phyloP scores from a whole-genome alignment of 768 basidiomycete species.

The Kwoniella sp. region DNA sequence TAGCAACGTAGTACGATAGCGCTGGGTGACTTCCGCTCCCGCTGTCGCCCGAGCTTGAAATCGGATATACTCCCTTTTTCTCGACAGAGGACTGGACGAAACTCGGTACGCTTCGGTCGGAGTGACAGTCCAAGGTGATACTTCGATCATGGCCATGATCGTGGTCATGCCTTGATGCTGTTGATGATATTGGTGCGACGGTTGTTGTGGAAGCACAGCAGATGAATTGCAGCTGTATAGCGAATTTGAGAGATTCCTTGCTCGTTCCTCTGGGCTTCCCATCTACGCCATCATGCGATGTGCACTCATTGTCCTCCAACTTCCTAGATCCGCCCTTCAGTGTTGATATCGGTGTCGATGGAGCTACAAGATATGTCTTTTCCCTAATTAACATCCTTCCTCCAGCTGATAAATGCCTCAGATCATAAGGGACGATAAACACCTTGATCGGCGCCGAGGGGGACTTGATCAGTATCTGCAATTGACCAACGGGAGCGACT shows the following conservation, averaged over 20 bases:
- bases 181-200: neutral
- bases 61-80: too few relatives aligned
- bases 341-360: too few relatives aligned
- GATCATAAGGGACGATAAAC: constrained; percentile 52
- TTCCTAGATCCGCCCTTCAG: too few relatives aligned
- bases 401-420: constrained; percentile 37
- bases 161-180: too few relatives aligned
- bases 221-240: constrained; percentile 51
- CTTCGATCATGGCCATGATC: too few relatives aligned
- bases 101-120: too few relatives aligned
- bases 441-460: constrained; percentile 43
- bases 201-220: constrained; percentile 19
- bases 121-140: too few relatives aligned
- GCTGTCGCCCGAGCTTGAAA: too few relatives aligned
- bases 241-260: constrained; percentile 34
- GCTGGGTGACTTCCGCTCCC: too few relatives aligned
- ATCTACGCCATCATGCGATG: neutral
- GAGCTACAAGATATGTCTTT: constrained; percentile 33
- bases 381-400: constrained; percentile 48
- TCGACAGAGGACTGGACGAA: too few relatives aligned
- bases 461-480: constrained; percentile 50
- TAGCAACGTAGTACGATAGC: constrained; percentile 45
- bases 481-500: constrained; percentile 46
- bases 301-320: too few relatives aligned
- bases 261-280: constrained; percentile 19